Evolutionary conservation across 208 protist genomes (phyloP).

Genomic region (Entamoeba invadens): DNA sequence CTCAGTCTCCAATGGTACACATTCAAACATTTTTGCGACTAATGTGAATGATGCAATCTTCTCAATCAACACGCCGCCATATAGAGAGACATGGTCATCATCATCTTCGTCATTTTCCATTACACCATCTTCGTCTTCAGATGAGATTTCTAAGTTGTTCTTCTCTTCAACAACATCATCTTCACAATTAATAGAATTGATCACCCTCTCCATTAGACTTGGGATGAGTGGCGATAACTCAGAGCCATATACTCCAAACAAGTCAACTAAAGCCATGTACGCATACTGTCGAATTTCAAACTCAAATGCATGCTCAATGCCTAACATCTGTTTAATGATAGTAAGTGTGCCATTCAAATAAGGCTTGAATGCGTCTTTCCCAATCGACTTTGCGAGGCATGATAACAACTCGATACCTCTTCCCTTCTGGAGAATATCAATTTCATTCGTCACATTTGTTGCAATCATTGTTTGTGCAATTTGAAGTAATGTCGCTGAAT

Average conservation of each 20-base stretch:
- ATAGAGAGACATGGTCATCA: neutral
- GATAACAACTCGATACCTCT: neutral
- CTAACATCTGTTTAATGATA: neutral
- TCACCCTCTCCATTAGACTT: neutral
- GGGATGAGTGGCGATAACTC: neutral
- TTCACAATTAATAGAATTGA: neutral
- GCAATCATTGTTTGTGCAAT: neutral
- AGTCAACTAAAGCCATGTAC: neutral
- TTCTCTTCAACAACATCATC: neutral
- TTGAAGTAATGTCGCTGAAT: neutral
- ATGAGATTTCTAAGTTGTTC: neutral
- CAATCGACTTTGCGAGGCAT: neutral
- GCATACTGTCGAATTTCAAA: neutral
- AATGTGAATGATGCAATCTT: neutral
- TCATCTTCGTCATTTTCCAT: neutral
- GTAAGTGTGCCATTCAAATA: neutral
- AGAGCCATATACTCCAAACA: neutral
- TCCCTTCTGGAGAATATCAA: neutral
- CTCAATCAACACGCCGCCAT: neutral
- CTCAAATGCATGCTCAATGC: neutral
- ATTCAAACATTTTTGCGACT: neutral
- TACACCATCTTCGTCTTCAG: neutral
- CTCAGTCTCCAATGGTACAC: neutral
- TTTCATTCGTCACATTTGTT: neutral
- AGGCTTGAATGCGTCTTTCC: neutral